These are phyloP conservation scores for Venturia nashicola DNA, from an alignment of 2,329 filamentous ascomycete species.

Conservation along the genomic window DNA sequence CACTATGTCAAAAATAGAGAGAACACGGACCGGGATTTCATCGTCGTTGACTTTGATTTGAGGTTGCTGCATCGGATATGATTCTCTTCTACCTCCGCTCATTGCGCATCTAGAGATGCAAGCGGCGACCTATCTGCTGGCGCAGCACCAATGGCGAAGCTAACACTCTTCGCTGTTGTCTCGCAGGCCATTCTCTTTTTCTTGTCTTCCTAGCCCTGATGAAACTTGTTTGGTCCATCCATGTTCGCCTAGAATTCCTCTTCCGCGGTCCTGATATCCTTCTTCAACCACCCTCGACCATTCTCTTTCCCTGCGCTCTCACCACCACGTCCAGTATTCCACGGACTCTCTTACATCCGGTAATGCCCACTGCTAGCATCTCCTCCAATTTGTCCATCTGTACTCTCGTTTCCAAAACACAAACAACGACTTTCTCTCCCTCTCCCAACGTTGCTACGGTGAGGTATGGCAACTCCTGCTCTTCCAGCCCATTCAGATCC, in stretches of 20 bases:
- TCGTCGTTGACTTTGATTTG: neutral
- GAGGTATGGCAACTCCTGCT: conserved; percentile 77
- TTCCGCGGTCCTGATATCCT: neutral
- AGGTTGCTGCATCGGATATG: neutral
- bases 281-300: conserved; percentile 34
- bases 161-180: neutral
- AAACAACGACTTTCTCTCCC: conserved; percentile 56
- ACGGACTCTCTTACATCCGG: conserved; percentile 80
- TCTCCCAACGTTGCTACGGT: conserved; percentile 72
- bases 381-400: conserved; percentile 71
- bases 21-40: neutral
- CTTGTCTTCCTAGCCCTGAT: neutral
- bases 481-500: conserved; percentile 68
- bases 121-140: neutral
- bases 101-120: neutral
- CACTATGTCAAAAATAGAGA: too few relatives aligned
- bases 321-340: conserved; percentile 72
- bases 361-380: conserved; percentile 84
- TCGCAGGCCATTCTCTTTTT: neutral
- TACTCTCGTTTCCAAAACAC: conserved; percentile 82
- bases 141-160: too few relatives aligned
- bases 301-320: conserved; percentile 52
- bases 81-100: neutral
- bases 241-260: too few relatives aligned
- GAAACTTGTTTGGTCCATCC: too few relatives aligned